Conservation (phyloP, 2,329 filamentous ascomycete genomes). For the Arthroderma uncinatum region DNA sequence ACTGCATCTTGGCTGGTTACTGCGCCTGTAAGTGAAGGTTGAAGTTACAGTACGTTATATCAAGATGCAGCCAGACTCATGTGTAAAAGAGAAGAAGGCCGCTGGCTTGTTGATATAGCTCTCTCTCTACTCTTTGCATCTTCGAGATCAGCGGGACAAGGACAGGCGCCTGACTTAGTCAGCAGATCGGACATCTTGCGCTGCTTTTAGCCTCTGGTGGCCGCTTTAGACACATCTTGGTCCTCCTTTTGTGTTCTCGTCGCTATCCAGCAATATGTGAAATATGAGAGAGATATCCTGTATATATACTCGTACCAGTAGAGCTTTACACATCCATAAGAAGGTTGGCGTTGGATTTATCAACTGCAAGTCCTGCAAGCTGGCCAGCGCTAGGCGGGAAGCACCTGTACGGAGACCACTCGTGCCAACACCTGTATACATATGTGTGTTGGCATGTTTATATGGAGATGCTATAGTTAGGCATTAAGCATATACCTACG, state of each 20-base stretch:
- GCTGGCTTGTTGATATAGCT: neutral
- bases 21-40: neutral
- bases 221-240: neutral
- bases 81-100: neutral
- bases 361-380: neutral
- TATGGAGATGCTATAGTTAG: neutral
- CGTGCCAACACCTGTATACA: conserved; percentile 1
- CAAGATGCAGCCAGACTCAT: neutral
- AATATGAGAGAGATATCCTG: no score
- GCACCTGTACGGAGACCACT: neutral
- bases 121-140: neutral
- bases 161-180: conserved; percentile 1
- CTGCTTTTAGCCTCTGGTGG: neutral
- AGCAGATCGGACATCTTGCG: neutral
- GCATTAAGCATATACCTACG: neutral
- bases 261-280: no score
- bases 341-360: neutral
- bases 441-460: conserved; percentile 3
- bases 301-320: no score
- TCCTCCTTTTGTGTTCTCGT: neutral
- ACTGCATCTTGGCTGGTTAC: conserved; percentile 46
- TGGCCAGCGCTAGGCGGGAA: neutral
- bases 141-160: neutral
- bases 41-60: neutral
- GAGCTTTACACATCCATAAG: no score